phyloP scores from a whole-genome alignment of 148 eudicot genomes.

The Talinum fruticosum region DNA sequence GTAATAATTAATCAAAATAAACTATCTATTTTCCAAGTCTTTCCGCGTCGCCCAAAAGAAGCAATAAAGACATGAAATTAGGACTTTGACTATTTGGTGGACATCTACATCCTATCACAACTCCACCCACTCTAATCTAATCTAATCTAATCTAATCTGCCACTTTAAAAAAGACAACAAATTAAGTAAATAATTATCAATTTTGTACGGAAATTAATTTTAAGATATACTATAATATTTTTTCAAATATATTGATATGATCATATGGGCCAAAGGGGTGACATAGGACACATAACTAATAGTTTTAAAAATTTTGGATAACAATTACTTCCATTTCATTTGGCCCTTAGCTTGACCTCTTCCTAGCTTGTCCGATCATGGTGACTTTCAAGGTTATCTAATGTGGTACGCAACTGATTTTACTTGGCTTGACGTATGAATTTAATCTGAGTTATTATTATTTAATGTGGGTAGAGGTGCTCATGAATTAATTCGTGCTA shows the following conservation, averaged over 20 bases:
- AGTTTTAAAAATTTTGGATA: too few relatives aligned
- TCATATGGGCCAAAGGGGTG: too few relatives aligned
- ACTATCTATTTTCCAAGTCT: not conserved
- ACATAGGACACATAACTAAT: too few relatives aligned
- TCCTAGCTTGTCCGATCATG: too few relatives aligned
- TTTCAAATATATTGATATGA: too few relatives aligned
- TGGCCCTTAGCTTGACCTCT: not conserved
- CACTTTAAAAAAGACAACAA: not conserved
- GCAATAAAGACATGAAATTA: not conserved
- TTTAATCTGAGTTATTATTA: too few relatives aligned
- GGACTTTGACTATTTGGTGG: not conserved
- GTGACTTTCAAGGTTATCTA: too few relatives aligned
- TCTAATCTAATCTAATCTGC: not conserved
- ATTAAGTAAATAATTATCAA: not conserved
- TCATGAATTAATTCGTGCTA: too few relatives aligned
- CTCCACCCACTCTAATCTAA: slow-evolving; percentile 1
- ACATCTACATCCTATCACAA: not conserved
- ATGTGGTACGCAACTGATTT: not conserved
- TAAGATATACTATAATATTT: too few relatives aligned
- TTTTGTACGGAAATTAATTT: not conserved
- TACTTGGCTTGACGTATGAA: not conserved
- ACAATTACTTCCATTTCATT: too few relatives aligned
- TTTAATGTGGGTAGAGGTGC: too few relatives aligned
- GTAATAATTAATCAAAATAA: not conserved
- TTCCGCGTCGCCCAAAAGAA: not conserved